Evolutionary conservation across 2,329 filamentous ascomycete genomes (phyloP).

Genomic region (Scorias spongiosa): DNA sequence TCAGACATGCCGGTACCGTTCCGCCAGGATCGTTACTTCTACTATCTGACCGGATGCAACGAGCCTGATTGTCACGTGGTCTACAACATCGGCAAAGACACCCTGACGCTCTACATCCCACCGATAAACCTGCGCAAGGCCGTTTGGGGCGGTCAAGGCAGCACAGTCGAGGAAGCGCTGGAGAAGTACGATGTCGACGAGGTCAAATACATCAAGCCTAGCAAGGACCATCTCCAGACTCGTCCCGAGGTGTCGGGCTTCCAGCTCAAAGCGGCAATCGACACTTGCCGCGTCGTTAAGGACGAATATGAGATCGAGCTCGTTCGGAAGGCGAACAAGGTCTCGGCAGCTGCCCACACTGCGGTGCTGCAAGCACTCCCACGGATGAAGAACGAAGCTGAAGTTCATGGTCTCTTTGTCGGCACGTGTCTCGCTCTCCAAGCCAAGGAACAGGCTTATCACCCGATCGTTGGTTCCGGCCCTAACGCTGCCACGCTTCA

Average conservation of each 20-base stretch:
- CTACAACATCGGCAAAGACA: slow-evolving; percentile 61
- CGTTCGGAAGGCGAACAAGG: slow-evolving; percentile 64
- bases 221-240: neutral
- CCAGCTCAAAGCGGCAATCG: slow-evolving; percentile 51
- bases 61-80: slow-evolving; percentile 66
- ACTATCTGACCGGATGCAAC: slow-evolving; percentile 78
- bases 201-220: slow-evolving; percentile 35
- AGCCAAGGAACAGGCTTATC: slow-evolving; percentile 68
- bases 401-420: slow-evolving; percentile 67
- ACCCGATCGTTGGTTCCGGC: slow-evolving; percentile 75
- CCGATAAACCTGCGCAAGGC: slow-evolving; percentile 76
- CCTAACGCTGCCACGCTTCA: slow-evolving; percentile 74
- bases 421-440: slow-evolving; percentile 56
- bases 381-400: slow-evolving; percentile 57
- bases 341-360: slow-evolving; percentile 65
- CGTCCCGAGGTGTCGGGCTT: slow-evolving; percentile 38
- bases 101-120: slow-evolving; percentile 79
- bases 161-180: slow-evolving; percentile 60
- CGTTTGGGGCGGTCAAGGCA: slow-evolving; percentile 82
- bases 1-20: slow-evolving; percentile 73
- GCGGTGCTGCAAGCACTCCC: slow-evolving; percentile 52
- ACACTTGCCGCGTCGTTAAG: slow-evolving; percentile 68
- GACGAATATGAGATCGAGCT: slow-evolving; percentile 71
- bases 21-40: slow-evolving; percentile 69
- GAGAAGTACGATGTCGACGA: slow-evolving; percentile 65